Evolutionary conservation across 2,329 filamentous ascomycete species (phyloP), one percentile per base, ranked within the genome.

Genomic region (Amphichorda felina): DNA sequence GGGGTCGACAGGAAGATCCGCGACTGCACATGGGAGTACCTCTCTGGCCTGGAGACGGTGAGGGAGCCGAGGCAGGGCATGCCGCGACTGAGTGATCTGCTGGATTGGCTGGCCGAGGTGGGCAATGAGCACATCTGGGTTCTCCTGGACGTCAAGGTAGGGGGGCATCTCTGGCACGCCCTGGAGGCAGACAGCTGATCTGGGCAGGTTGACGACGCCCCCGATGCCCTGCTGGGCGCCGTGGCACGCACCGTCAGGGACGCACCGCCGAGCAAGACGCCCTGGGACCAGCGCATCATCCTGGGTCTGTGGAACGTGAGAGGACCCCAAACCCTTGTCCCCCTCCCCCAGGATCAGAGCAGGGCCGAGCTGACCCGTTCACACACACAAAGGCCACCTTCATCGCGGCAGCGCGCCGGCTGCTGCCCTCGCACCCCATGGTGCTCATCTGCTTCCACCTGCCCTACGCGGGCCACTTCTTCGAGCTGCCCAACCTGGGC

Each of bases 121-220:
- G 79, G 67, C 1, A 54, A 71, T 27, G 74, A 83, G 47, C 55
- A 79, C 30, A 65, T 88, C 8, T 94, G 88, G 88, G 48, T 91
- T 5, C 57, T 95, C 41, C 63, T 96, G 4, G 89, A 96, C 54
- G 84, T 96, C 54, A 96, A 95, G 66, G 79, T 84, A n/a, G n/a
- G n/a, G n/a, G n/a, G n/a, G n/a, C n/a, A n/a, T n/a, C n/a, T n/a
- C n/a, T n/a, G n/a, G n/a, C n/a, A n/a, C n/a, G n/a, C n/a, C n/a
- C n/a, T n/a, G n/a, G n/a, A n/a, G n/a, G n/a, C n/a, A n/a, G n/a
- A n/a, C n/a, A n/a, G n/a, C n/a, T n/a, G n/a, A n/a, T n/a, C n/a
- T n/a, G 14, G 11, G 5, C 41, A 82, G 76, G 67, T 75, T 18
- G 76, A 86, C 47, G 82, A 88, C 50, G 64, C 82, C 42, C 61